Percentiles rank a stretch among this genome's conserved stretches.
phyloP scores from a whole-genome alignment of 2,329 filamentous ascomycete genomes.

The Juglanconis sp. region DNA sequence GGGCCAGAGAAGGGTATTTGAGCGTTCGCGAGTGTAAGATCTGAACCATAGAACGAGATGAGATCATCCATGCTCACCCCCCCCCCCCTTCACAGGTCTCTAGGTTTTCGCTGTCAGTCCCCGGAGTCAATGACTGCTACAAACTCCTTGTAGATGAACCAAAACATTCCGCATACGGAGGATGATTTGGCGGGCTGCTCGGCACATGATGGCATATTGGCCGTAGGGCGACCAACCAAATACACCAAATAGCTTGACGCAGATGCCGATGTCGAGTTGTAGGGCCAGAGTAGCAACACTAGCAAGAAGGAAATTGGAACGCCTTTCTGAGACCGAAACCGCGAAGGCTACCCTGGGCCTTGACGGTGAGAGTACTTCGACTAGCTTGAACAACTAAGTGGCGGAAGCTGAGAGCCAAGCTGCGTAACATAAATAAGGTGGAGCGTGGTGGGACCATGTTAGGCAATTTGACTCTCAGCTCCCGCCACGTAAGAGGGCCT shows the following conservation, averaged over 20 bases:
- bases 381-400: neutral
- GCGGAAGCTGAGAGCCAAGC: too few species aligned
- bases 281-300: neutral
- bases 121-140: neutral
- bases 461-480: too few species aligned
- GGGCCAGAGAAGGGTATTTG: constrained; percentile 10
- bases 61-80: constrained; percentile 8
- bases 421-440: too few species aligned
- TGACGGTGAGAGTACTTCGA: neutral
- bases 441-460: too few species aligned
- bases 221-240: neutral
- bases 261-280: neutral
- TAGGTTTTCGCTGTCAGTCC: neutral
- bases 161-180: neutral
- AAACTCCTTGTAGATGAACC: neutral
- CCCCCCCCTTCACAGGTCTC: neutral
- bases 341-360: neutral
- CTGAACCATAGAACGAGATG: neutral
- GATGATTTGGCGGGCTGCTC: neutral
- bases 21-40: neutral
- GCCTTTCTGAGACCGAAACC: constrained; percentile 4
- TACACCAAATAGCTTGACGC: neutral
- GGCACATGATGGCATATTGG: constrained; percentile 10
- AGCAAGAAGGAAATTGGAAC: neutral
- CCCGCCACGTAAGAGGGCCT: too few species aligned